Conservation (phyloP, 352 stramenopile species). For the Pythium phragmiticola region DNA sequence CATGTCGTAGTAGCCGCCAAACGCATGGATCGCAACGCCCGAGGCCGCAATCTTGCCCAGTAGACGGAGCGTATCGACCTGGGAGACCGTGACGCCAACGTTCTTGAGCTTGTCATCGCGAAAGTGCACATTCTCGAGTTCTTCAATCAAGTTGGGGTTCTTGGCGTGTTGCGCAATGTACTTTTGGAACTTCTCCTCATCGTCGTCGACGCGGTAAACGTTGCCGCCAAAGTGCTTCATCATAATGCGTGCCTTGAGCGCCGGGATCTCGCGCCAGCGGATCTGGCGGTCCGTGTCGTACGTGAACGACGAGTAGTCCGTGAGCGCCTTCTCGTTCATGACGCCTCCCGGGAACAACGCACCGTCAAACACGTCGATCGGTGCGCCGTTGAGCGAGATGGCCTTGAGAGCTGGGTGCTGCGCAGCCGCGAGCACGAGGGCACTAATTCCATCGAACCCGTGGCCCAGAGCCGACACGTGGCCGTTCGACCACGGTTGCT, state of each 20-base stretch:
- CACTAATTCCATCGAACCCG: slow-evolving; percentile 67
- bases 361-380: slow-evolving; percentile 63
- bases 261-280: slow-evolving; percentile 70
- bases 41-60: slow-evolving; percentile 63
- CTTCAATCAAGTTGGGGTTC: slow-evolving; percentile 55
- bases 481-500: slow-evolving; percentile 80
- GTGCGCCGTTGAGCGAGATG: slow-evolving; percentile 65
- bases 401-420: slow-evolving; percentile 71
- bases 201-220: slow-evolving; percentile 78
- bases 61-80: slow-evolving; percentile 57
- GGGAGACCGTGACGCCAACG: slow-evolving; percentile 37
- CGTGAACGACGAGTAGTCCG: slow-evolving; percentile 70
- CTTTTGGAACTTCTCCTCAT: slow-evolving; percentile 57
- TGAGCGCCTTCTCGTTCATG: slow-evolving; percentile 66
- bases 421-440: slow-evolving; percentile 57
- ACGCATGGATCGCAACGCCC: slow-evolving; percentile 64
- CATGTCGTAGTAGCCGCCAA: slow-evolving; percentile 83
- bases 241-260: slow-evolving; percentile 77
- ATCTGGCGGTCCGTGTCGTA: slow-evolving; percentile 73
- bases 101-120: slow-evolving; percentile 62
- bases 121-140: slow-evolving; percentile 55
- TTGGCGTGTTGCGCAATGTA: slow-evolving; percentile 63
- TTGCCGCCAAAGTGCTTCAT: slow-evolving; percentile 84
- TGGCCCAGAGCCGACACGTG: slow-evolving; percentile 70
- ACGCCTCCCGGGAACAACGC: slow-evolving; percentile 79